Conservation (phyloP, 1,284 basidiomycete genomes). For the Cryptococcus sp. region DNA sequence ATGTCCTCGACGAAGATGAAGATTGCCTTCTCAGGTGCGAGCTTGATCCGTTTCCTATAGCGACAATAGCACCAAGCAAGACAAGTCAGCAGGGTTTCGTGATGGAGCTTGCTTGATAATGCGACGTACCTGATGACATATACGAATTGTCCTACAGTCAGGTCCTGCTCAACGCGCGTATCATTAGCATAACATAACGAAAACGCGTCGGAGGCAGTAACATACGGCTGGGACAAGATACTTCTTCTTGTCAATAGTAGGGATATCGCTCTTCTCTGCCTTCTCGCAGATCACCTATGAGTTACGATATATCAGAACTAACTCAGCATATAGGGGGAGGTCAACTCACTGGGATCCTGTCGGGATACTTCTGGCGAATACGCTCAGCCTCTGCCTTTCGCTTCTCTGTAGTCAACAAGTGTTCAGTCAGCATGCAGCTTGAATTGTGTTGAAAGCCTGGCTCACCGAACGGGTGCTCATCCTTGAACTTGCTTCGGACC, state of each 20-base stretch:
- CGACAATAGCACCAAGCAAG: too few species aligned
- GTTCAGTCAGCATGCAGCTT: background rate
- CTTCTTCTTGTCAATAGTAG: constrained; percentile 99
- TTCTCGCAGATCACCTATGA: constrained; percentile 98
- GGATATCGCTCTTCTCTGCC: constrained; percentile 97
- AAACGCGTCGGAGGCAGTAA: constrained; percentile 7
- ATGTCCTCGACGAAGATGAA: constrained; percentile 99
- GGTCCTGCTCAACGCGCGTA: constrained; percentile 64
- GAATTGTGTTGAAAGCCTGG: constrained; percentile 19
- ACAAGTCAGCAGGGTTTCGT: background rate
- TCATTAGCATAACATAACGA: background rate
- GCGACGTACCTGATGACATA: constrained; percentile 79
- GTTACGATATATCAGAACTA: background rate
- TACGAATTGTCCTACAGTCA: constrained; percentile 98
- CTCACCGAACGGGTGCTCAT: constrained; percentile 97
- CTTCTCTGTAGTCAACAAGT: constrained; percentile 62
- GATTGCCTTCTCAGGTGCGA: constrained; percentile 98
- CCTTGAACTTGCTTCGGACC: constrained; percentile 99
- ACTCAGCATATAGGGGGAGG: background rate
- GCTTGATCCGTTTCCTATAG: constrained; percentile 93
- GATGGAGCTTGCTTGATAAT: background rate
- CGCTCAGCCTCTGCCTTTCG: constrained; percentile 93
- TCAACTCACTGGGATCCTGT: constrained; percentile 87
- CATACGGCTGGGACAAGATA: constrained; percentile 93
- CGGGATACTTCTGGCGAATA: constrained; percentile 97